Conservation (phyloP, 441 rosid genomes). For the Populus tomentosa region DNA sequence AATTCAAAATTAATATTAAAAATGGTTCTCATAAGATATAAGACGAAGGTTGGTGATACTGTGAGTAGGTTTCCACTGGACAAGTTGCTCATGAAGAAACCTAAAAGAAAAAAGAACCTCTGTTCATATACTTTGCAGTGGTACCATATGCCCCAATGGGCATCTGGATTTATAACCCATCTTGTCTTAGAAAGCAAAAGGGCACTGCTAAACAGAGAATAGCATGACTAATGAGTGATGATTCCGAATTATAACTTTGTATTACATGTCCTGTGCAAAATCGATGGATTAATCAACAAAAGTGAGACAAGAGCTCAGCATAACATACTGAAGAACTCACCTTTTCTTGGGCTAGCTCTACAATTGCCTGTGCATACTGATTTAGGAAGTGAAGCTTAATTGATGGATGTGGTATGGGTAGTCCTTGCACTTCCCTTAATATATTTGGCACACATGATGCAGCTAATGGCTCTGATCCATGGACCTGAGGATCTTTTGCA, state of each 20-base stretch:
- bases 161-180: background rate
- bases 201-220: background rate
- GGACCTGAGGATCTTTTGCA: slow-evolving; percentile 24
- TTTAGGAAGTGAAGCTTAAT: slow-evolving; percentile 49
- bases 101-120: background rate
- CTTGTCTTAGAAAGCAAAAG: too few relatives aligned
- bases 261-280: background rate
- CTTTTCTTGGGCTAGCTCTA: slow-evolving; percentile 59
- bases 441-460: slow-evolving; percentile 18
- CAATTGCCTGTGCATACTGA: slow-evolving; percentile 48
- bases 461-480: slow-evolving; percentile 30
- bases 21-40: background rate
- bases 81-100: background rate
- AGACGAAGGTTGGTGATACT: background rate
- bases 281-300: slow-evolving; percentile 5
- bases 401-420: slow-evolving; percentile 50
- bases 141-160: background rate
- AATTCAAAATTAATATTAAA: too few relatives aligned
- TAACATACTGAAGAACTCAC: slow-evolving; percentile 21
- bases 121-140: background rate
- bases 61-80: background rate
- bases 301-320: background rate
- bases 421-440: slow-evolving; percentile 47
- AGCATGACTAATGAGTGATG: too few relatives aligned
- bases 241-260: too few relatives aligned